These are phyloP conservation scores for Aspergillus sp. DNA, from an alignment of 2,329 filamentous ascomycete genomes.

Conservation along the genomic window DNA sequence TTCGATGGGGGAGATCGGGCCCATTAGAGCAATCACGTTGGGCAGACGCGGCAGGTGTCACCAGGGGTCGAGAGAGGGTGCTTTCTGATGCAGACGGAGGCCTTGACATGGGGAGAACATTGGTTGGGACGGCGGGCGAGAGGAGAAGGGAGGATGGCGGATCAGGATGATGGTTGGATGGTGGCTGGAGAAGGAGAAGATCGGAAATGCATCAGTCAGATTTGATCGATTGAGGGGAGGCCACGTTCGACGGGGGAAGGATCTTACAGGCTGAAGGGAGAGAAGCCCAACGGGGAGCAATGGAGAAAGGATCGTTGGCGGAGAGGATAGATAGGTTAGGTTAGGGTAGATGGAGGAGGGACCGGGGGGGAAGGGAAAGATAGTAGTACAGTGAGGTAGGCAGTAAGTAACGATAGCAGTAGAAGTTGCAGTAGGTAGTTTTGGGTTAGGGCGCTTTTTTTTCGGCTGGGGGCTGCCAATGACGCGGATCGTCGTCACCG, in stretches of 20 bases:
- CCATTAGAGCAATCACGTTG: constrained; percentile 36
- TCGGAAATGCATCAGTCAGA: constrained; percentile 11
- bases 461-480: constrained; percentile 8
- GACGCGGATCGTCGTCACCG: constrained; percentile 23
- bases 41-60: constrained; percentile 43
- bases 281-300: constrained; percentile 6
- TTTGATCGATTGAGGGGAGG: constrained; percentile 13
- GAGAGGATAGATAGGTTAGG: neutral
- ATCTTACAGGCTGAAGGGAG: constrained; percentile 30
- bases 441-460: too few species aligned
- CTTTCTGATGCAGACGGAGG: constrained; percentile 43
- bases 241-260: constrained; percentile 27
- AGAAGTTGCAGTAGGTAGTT: too few species aligned
- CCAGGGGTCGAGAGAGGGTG: constrained; percentile 40
- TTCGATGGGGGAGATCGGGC: constrained; percentile 24
- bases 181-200: constrained; percentile 14
- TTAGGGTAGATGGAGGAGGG: neutral
- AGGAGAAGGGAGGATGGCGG: constrained; percentile 14
- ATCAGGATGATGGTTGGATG: constrained; percentile 16
- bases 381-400: neutral
- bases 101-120: constrained; percentile 53
- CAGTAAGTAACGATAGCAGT: neutral
- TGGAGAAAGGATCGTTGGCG: constrained; percentile 1
- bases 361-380: neutral
- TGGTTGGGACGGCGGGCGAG: constrained; percentile 36